Conservation (phyloP, 768 basidiomycete genomes). For the Pilatotrama ljubarskyi region DNA sequence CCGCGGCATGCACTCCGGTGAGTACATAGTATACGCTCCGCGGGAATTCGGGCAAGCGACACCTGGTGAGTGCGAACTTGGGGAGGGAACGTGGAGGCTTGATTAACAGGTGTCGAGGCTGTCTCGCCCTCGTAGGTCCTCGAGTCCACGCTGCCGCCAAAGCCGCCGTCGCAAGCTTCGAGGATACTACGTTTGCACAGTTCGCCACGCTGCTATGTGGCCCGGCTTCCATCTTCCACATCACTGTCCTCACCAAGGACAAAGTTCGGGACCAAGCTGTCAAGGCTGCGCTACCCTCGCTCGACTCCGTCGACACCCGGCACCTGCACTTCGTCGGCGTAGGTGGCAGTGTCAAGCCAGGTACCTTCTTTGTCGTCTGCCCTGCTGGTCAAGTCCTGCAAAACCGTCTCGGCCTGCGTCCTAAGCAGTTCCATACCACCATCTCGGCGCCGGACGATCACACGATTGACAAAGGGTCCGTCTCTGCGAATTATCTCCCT, state of each 20-base stretch:
- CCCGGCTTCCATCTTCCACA: constrained; percentile 34
- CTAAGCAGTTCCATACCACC: constrained; percentile 58
- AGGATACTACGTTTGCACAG: background rate
- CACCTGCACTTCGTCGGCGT: constrained; percentile 22
- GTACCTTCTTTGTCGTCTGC: constrained; percentile 51
- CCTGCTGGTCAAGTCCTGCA: constrained; percentile 52
- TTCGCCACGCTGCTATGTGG: background rate
- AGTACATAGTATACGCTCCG: no score
- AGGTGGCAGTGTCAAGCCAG: constrained; percentile 16
- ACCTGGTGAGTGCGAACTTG: background rate
- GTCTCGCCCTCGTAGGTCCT: constrained; percentile 9
- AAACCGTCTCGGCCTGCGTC: constrained; percentile 47
- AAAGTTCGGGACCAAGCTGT: constrained; percentile 34
- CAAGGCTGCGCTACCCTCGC: constrained; percentile 17
- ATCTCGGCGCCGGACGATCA: constrained; percentile 44
- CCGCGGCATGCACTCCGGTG: no score
- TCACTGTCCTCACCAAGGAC: constrained; percentile 43
- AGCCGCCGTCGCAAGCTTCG: background rate
- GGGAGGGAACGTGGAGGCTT: no score
- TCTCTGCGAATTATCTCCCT: constrained; percentile 36
- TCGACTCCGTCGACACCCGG: constrained; percentile 12
- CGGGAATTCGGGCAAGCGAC: no score
- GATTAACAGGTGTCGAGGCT: constrained; percentile 10
- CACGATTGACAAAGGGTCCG: constrained; percentile 48
- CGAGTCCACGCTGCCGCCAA: constrained; percentile 6